Percentiles rank a stretch among this genome's conserved stretches.
Conservation (phyloP, 2,329 filamentous ascomycete species). For the Monilinia laxa region DNA sequence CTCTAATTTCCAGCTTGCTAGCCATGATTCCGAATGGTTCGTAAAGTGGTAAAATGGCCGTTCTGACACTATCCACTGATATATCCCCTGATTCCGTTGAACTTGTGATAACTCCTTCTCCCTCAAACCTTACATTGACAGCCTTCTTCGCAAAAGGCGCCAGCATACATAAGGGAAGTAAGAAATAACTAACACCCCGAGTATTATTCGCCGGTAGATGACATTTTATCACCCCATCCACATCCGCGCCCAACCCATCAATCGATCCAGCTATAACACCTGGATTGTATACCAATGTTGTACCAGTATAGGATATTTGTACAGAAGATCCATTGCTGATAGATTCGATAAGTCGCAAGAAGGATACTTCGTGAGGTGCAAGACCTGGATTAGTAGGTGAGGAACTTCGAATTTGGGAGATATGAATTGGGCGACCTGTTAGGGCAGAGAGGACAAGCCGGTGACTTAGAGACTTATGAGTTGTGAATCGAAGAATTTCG, state of each 20-base stretch:
- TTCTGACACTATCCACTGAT: slow-evolving; percentile 89
- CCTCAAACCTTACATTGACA: slow-evolving; percentile 86
- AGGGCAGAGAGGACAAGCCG: slow-evolving; percentile 88
- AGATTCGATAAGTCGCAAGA: slow-evolving; percentile 89
- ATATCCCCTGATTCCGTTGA: slow-evolving; percentile 82
- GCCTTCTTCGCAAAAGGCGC: slow-evolving; percentile 91
- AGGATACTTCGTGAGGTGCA: slow-evolving; percentile 88
- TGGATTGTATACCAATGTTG: slow-evolving; percentile 86
- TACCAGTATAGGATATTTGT: slow-evolving; percentile 95
- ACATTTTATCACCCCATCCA: slow-evolving; percentile 72
- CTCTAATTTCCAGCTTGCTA: slow-evolving; percentile 79
- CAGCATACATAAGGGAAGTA: slow-evolving; percentile 83
- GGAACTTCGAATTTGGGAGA: slow-evolving; percentile 87
- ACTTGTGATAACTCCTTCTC: slow-evolving; percentile 88
- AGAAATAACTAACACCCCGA: slow-evolving; percentile 86
- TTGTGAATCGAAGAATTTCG: slow-evolving; percentile 70
- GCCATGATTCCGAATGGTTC: slow-evolving; percentile 81
- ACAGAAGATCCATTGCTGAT: slow-evolving; percentile 94
- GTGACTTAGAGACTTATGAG: slow-evolving; percentile 77
- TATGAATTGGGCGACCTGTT: slow-evolving; percentile 83
- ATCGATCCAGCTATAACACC: slow-evolving; percentile 87
- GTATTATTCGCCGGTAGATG: slow-evolving; percentile 73
- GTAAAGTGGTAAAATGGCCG: slow-evolving; percentile 86
- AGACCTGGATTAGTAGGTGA: slow-evolving; percentile 87
- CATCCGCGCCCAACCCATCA: slow-evolving; percentile 63